Base-by-base conservation (phyloP, 2,329 filamentous ascomycete genomes). In the Botrytis squamosa region DNA sequence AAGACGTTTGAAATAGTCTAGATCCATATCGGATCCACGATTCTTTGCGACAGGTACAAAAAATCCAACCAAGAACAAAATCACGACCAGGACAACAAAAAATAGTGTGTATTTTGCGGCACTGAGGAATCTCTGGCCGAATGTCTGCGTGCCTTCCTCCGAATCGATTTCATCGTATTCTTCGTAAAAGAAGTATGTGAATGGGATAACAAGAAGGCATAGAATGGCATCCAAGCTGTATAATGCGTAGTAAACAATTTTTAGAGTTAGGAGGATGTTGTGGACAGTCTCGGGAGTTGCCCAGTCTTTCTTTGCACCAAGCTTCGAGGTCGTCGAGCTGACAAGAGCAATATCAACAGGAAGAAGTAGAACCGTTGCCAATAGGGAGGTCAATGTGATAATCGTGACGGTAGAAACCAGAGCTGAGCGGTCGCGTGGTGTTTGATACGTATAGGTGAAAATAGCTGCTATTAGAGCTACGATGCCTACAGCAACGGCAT, bases 141-240 rank as follows among this genome's bases (percentile, higher is more conserved):
- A 83, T 3, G 92, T 92, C 81, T 95, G 91, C 44, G 89, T 90
- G 46, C 93, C 93, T 75, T 93, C 89, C 79, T 97, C 93, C 49
- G 91, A 88, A 75, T 94, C 94, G 33, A 95, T 91, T 83, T 98
- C 94, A 80, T 98, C 95, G 77, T 97, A 97, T 83, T 98, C 96
- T 82, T 99, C 96, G 80, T 97, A 96, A 90, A 92, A 98, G 82
- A 99, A 99, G 85, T 99, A 99, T 66, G 95, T 92, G 81, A 99
- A 99, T 0, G 96, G 96, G 33, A 98, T 92, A 63, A 97, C 88
- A 29, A 98, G 82, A 64, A 99, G 86, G 80, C 96, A 99, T 18
- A 99, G 88, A 9, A 98, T 82, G 1, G 94, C 93, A 82, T 99
- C 96, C 77, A 98, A 85, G 78, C 93, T 96, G 85, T 98, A 99